phyloP scores from a whole-genome alignment of 768 basidiomycete genomes.

The Boletus rubroflammeus region DNA sequence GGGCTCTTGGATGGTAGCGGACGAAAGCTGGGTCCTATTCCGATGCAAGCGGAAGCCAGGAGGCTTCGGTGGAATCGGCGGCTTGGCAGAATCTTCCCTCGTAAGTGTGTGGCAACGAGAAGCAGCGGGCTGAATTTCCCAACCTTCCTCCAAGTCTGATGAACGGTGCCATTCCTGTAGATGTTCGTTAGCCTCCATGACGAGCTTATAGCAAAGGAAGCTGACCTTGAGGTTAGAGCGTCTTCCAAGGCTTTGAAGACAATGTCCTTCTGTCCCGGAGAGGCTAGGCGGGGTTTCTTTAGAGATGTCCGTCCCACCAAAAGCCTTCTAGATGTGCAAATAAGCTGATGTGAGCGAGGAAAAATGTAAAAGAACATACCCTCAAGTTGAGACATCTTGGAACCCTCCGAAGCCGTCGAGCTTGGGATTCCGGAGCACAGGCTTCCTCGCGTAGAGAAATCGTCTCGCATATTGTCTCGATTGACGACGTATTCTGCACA shows the following conservation, averaged over 20 bases:
- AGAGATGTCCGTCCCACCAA: neutral
- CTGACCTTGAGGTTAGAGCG: neutral
- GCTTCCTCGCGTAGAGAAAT: neutral
- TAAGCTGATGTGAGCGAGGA: neutral
- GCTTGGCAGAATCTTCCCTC: neutral
- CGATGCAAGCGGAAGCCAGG: neutral
- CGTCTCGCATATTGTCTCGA: neutral
- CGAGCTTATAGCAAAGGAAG: neutral
- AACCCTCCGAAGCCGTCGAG: conserved; percentile 4
- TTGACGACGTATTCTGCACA: neutral
- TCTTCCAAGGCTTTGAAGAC: neutral
- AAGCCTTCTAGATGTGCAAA: neutral
- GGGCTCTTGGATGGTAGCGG: neutral
- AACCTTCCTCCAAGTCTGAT: neutral
- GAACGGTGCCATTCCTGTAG: neutral
- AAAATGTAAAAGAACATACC: neutral
- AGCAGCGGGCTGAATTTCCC: neutral
- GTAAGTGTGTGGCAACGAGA: neutral
- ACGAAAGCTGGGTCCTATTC: neutral
- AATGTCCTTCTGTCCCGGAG: neutral
- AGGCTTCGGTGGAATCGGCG: conserved; percentile 3
- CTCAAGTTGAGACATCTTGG: conserved; percentile 2
- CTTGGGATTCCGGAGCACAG: neutral
- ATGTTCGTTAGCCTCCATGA: neutral
- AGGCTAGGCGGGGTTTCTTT: neutral